These are phyloP conservation scores for Geotrichum cucujoidarum DNA, from an alignment of 1,139 yeast species.

Conservation along the genomic window DNA sequence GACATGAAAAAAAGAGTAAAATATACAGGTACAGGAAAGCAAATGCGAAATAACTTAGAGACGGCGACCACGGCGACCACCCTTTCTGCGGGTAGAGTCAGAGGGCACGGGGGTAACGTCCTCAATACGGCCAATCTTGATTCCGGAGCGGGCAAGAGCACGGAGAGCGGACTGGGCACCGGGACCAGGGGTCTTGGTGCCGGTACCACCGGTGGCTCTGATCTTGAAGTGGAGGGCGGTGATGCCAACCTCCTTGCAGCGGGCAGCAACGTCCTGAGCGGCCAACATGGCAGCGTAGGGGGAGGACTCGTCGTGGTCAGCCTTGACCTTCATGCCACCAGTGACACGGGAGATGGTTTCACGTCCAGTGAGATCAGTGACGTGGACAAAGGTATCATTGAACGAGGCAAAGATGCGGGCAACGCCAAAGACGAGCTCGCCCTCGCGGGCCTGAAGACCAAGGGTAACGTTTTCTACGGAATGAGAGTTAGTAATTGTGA, in stretches of 20 bases:
- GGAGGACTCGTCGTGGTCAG: slow-evolving; percentile 99
- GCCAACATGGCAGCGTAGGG: slow-evolving; percentile 99
- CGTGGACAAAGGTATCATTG: slow-evolving; percentile 99
- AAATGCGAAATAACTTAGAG: too few species aligned
- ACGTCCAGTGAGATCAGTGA: slow-evolving; percentile 98
- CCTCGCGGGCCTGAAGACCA: slow-evolving; percentile 87
- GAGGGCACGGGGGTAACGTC: slow-evolving; percentile 99
- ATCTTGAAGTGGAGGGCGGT: slow-evolving; percentile 99
- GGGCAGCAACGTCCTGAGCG: slow-evolving; percentile 98
- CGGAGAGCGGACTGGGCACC: slow-evolving; percentile 99
- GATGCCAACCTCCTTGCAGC: slow-evolving; percentile 99
- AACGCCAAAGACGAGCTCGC: slow-evolving; percentile 99
- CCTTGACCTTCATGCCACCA: slow-evolving; percentile 99
- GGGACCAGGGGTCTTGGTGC: slow-evolving; percentile 99
- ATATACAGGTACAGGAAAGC: neutral
- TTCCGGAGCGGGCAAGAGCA: slow-evolving; percentile 99
- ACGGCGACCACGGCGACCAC: slow-evolving; percentile 99
- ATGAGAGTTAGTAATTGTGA: slow-evolving; percentile 14
- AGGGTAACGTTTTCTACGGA: slow-evolving; percentile 59
- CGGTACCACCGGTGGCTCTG: slow-evolving; percentile 99
- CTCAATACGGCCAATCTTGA: slow-evolving; percentile 99
- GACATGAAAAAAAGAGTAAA: too few species aligned
- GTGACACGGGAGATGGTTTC: slow-evolving; percentile 99
- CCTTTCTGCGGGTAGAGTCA: slow-evolving; percentile 99
- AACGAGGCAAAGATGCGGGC: slow-evolving; percentile 99